A percentile compares a stretch with the other conserved stretches of the same genome.
phyloP scores from a whole-genome alignment of 163 green algal genomes.

The Chlamydomonas reinhardtii region DNA sequence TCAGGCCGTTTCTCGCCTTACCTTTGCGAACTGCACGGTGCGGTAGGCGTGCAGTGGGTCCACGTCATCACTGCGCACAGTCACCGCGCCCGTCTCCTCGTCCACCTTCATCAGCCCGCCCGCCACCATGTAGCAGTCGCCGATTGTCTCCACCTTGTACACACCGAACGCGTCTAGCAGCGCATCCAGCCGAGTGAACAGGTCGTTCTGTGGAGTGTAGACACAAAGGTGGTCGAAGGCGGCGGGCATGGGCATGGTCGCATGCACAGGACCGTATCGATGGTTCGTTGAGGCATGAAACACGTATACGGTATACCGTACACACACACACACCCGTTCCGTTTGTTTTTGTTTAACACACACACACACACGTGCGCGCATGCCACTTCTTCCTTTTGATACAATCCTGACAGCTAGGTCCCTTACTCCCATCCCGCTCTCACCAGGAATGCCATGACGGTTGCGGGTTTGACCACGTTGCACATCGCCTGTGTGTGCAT shows the following conservation, averaged over 20 bases:
- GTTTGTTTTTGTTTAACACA: too few relatives aligned
- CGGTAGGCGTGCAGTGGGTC: background rate
- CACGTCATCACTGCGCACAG: background rate
- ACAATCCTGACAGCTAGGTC: too few relatives aligned
- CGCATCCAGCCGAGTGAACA: background rate
- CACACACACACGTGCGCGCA: too few relatives aligned
- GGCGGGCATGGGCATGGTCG: too few relatives aligned
- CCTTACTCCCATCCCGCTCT: too few relatives aligned
- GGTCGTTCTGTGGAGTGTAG: background rate
- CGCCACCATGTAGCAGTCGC: constrained; percentile 7
- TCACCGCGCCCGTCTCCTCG: background rate
- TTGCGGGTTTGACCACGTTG: background rate
- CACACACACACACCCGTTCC: too few relatives aligned
- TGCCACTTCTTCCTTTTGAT: too few relatives aligned
- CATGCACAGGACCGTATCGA: too few relatives aligned
- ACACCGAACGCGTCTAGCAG: background rate
- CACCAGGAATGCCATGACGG: background rate
- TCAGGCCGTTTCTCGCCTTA: background rate
- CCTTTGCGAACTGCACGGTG: constrained; percentile 10
- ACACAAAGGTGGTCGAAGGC: too few relatives aligned
- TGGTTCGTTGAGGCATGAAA: too few relatives aligned
- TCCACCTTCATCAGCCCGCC: background rate
- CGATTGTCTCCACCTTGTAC: constrained; percentile 16
- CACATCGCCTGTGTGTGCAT: background rate
- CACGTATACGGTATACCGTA: too few relatives aligned